Percentiles rank a stretch among this genome's conserved stretches.
These are phyloP conservation scores for Polychaeton citri DNA, from an alignment of 2,329 filamentous ascomycete species.

Conservation along the genomic window DNA sequence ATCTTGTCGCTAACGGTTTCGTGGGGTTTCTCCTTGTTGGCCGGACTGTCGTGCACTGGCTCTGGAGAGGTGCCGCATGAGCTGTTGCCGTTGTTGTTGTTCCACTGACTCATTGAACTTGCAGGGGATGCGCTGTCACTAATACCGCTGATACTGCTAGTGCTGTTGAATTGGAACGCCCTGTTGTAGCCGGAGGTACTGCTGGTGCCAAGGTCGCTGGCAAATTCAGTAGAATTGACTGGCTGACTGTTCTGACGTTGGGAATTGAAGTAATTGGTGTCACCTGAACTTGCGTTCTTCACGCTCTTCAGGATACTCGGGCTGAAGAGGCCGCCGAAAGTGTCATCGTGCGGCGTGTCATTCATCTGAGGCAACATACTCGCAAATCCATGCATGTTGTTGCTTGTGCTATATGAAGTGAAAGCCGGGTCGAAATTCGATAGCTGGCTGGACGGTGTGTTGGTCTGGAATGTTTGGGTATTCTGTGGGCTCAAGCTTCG, in stretches of 20 bases:
- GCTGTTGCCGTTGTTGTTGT: slow-evolving; percentile 48
- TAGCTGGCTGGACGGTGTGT: slow-evolving; percentile 3
- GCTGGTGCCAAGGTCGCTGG: slow-evolving; percentile 24
- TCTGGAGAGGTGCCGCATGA: slow-evolving; percentile 65
- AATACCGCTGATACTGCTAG: slow-evolving; percentile 23
- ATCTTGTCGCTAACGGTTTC: slow-evolving; percentile 42
- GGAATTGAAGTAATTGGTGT: slow-evolving; percentile 21
- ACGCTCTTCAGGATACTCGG: slow-evolving; percentile 39
- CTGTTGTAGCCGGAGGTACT: slow-evolving; percentile 31
- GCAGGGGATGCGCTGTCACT: slow-evolving; percentile 35
- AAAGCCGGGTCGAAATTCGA: slow-evolving; percentile 9
- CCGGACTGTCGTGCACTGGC: slow-evolving; percentile 58
- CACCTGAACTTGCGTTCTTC: slow-evolving; percentile 11
- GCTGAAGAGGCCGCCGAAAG: slow-evolving; percentile 47
- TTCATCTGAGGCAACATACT: slow-evolving; percentile 22
- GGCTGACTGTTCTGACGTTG: slow-evolving; percentile 7
- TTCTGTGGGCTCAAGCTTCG: slow-evolving; percentile 23
- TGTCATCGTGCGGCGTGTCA: slow-evolving; percentile 15
- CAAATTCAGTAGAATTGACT: slow-evolving; percentile 6
- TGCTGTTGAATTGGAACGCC: slow-evolving; percentile 39
- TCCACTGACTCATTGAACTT: slow-evolving; percentile 38
- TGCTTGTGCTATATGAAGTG: slow-evolving; percentile 17
- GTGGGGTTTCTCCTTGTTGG: slow-evolving; percentile 33
- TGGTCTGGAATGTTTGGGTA: slow-evolving; percentile 11
- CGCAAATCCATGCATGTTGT: slow-evolving; percentile 22